A percentile compares a stretch with the other conserved stretches of the same genome.
These are phyloP conservation scores for Wickerhamomyces chambardii DNA, from an alignment of 805 yeast species.

Conservation along the genomic window DNA sequence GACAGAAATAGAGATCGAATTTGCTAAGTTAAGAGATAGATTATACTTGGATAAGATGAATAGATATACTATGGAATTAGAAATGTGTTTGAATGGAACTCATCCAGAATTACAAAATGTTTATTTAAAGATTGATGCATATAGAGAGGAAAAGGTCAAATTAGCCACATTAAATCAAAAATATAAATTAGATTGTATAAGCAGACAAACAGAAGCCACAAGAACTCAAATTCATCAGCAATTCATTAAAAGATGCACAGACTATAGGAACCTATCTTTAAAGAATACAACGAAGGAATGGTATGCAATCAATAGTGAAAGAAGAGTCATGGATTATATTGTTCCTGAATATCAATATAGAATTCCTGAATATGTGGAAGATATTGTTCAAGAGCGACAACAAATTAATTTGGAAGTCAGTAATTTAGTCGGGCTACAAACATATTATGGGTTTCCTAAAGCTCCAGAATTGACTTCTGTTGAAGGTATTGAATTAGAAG, in stretches of 20 bases:
- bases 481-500: conserved; percentile 60
- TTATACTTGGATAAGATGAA: conserved; percentile 77
- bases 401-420: conserved; percentile 63
- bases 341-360: conserved; percentile 34
- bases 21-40: conserved; percentile 79
- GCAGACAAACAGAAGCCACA: conserved; percentile 70
- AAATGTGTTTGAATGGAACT: conserved; percentile 78
- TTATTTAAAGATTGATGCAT: conserved; percentile 60
- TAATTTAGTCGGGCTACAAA: conserved; percentile 54
- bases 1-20: conserved; percentile 74
- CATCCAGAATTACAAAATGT: conserved; percentile 84
- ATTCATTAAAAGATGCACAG: conserved; percentile 58
- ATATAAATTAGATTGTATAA: conserved; percentile 70
- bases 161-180: conserved; percentile 40
- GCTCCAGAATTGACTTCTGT: conserved; percentile 65
- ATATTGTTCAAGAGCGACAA: conserved; percentile 58
- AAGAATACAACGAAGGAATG: conserved; percentile 73
- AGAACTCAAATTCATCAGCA: conserved; percentile 82
- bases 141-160: conserved; percentile 61
- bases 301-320: conserved; percentile 87
- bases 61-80: conserved; percentile 72
- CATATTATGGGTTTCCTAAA: conserved; percentile 71
- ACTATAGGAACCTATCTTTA: conserved; percentile 55
- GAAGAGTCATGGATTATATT: conserved; percentile 68
- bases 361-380: conserved; percentile 30